Evolutionary conservation across 1,284 basidiomycete genomes (phyloP), one percentile per base, ranked within the genome.

Genomic region (Boletus semigastroideus): DNA sequence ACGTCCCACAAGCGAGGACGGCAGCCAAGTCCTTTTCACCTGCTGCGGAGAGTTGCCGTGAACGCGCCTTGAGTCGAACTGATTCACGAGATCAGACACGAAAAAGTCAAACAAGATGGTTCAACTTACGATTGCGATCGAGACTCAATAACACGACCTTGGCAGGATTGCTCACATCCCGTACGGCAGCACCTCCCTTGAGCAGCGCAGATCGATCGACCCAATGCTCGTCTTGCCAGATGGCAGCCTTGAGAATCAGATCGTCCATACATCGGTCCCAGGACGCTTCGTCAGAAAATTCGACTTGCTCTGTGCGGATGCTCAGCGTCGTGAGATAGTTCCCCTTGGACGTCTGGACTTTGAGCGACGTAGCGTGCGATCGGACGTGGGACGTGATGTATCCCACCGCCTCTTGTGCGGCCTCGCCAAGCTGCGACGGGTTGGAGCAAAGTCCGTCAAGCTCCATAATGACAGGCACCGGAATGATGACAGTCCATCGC

Each of bases 141-240:
- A 34, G 16, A 34, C 33, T 34, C 16, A 34, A n/a, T 14, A 34
- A 16, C 33, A 34, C 33, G 13, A 34, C 33, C 33, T 34, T 34
- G 33, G n/a, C 33, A 8, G 33, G 16, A 48, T 70, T 71, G 33
- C 74, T 67, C 17, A 69, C 67, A 33, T 77, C 74, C 42, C 68
- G 63, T 3, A 66, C 56, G 10, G 62, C 57, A 13, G 60, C 63
- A 34, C 64, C 63, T 25, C 68, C 70, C 48, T 82, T 81, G 47
- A 96, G 76, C 66, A 92, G 73, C 17, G 75, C 74, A 0, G 90
- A 86, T 13, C 94, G 84, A 71, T 97, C 92, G 20, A 87, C 76
- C 84, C 94, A 98, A 65, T 98, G 92, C 43, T 93, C 87, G 47
- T 87, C 82, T 67, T 98, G 96, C 91, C 94, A 98, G 43, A 88